A percentile compares a stretch with the other conserved stretches of the same genome.
Conservation (phyloP, 2,329 filamentous ascomycete genomes). For the Hymenoscyphus infarciens region DNA sequence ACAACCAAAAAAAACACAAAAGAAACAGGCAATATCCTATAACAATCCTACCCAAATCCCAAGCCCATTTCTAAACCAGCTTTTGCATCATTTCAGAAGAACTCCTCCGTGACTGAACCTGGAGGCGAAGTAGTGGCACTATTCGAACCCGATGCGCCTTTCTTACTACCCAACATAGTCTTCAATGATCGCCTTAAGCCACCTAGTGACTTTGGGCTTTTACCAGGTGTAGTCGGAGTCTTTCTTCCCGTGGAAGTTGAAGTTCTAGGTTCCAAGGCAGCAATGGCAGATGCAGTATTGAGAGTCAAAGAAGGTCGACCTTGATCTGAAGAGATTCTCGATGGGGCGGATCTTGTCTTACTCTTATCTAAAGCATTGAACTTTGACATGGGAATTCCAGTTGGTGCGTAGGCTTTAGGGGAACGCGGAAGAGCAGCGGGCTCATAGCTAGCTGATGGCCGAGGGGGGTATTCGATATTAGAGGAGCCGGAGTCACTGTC, state of each 20-base stretch:
- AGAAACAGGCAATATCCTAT: background rate
- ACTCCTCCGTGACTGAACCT: background rate
- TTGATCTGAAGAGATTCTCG: background rate
- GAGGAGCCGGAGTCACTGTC: background rate
- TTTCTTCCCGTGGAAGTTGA: background rate
- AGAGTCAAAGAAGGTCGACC: background rate
- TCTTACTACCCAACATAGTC: background rate
- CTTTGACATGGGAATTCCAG: background rate
- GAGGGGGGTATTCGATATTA: background rate
- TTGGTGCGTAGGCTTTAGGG: background rate
- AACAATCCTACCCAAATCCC: background rate
- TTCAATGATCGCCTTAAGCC: background rate
- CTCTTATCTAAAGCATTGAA: background rate
- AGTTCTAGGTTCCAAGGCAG: background rate
- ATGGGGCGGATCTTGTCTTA: background rate
- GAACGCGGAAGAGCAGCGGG: background rate
- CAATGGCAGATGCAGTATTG: background rate
- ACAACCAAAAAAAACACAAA: background rate
- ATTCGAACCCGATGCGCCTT: background rate
- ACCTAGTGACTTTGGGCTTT: background rate
- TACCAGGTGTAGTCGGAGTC: background rate
- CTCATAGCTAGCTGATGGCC: background rate
- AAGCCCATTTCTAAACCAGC: background rate
- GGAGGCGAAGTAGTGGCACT: background rate
- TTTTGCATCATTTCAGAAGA: background rate